Percentiles rank a stretch among this genome's conserved stretches.
Conservation (phyloP, 345 rosid genomes). For the Rhodamnia rubescens region DNA sequence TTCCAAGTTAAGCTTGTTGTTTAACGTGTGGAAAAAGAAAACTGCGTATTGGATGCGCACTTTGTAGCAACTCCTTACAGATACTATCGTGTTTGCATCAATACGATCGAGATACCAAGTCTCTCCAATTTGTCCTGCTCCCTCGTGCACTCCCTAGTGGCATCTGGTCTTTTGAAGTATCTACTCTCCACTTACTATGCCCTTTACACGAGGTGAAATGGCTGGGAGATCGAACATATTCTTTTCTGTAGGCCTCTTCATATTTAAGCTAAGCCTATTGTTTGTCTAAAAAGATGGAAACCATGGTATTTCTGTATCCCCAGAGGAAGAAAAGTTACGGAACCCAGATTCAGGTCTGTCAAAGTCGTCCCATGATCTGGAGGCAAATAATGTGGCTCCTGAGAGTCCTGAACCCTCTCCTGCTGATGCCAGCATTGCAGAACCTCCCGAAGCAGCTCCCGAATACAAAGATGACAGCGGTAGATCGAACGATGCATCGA, state of each 20-base stretch:
- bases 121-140: not conserved
- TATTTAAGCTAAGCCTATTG: not conserved
- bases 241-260: not conserved
- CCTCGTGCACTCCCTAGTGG: not conserved
- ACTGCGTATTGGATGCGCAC: not conserved
- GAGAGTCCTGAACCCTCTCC: conserved; percentile 25
- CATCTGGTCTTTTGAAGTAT: not conserved
- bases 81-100: not conserved
- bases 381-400: conserved; percentile 15
- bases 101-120: not conserved
- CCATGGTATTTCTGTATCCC: not conserved
- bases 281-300: not conserved
- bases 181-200: not conserved
- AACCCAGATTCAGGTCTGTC: conserved; percentile 29
- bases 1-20: not conserved
- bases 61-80: not conserved
- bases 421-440: conserved; percentile 8
- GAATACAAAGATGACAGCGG: not conserved
- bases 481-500: conserved; percentile 15
- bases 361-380: conserved; percentile 25
- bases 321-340: conserved; percentile 43
- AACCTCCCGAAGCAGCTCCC: conserved; percentile 12
- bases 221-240: not conserved
- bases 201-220: not conserved
- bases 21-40: too few species aligned